Evolutionary conservation across 495 filamentous ascomycete species (phyloP).

Genomic region (Bathelium albidoporum): DNA sequence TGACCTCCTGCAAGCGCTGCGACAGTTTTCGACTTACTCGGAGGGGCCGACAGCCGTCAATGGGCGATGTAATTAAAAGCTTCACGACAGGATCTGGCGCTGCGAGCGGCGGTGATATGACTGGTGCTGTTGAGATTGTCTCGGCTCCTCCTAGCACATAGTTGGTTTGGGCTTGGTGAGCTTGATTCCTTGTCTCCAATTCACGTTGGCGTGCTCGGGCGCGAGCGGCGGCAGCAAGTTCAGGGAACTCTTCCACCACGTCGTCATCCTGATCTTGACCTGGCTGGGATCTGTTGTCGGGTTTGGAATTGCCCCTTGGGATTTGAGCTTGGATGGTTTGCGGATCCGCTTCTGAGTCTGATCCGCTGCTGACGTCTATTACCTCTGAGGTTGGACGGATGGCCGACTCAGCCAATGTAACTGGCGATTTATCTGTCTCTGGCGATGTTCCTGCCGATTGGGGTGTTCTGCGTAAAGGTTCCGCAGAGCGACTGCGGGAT

Average conservation of each 20-base stretch:
- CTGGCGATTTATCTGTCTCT: background rate
- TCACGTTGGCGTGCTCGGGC: constrained; percentile 12
- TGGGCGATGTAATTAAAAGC: constrained; percentile 62
- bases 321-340: constrained; percentile 3
- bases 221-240: constrained; percentile 23
- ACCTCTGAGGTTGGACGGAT: background rate
- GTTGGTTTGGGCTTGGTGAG: constrained; percentile 10
- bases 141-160: background rate
- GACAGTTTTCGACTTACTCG: constrained; percentile 57
- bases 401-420: background rate
- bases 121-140: background rate
- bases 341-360: constrained; percentile 5
- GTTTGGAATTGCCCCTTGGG: background rate
- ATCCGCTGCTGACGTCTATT: constrained; percentile 7
- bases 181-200: constrained; percentile 19
- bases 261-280: constrained; percentile 25
- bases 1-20: constrained; percentile 55
- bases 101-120: constrained; percentile 9
- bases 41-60: constrained; percentile 50
- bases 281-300: background rate
- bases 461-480: background rate
- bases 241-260: constrained; percentile 40
- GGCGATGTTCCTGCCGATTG: background rate
- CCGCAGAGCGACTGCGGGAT: constrained; percentile 5
- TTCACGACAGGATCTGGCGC: constrained; percentile 41